Conservation (phyloP, 495 filamentous ascomycete species). For the Aspergillus cavernicola region DNA sequence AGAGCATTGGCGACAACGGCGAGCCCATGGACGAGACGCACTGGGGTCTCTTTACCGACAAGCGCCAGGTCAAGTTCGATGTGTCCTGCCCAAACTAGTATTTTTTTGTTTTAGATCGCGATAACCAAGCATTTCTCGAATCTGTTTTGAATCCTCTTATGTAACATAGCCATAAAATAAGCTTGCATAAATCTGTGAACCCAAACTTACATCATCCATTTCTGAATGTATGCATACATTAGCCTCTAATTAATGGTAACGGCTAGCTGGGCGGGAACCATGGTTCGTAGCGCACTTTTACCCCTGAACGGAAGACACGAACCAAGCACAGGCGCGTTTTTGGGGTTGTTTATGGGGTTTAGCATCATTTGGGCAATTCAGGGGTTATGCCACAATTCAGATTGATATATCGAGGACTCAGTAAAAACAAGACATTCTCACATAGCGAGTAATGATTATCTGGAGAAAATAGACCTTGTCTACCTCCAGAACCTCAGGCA, state of each 20-base stretch:
- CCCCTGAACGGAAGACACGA: slow-evolving; percentile 29
- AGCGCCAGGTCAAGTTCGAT: slow-evolving; percentile 61
- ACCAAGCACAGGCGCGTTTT: slow-evolving; percentile 10
- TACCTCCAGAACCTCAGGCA: too few relatives aligned
- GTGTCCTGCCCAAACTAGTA: slow-evolving; percentile 45
- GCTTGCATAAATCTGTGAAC: background rate
- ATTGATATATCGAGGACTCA: background rate
- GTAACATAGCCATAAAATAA: slow-evolving; percentile 9
- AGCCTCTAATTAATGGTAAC: slow-evolving; percentile 3
- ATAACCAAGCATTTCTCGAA: background rate
- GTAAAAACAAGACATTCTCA: too few relatives aligned
- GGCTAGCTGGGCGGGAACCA: slow-evolving; percentile 21
- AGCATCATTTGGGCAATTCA: slow-evolving; percentile 1
- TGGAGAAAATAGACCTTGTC: too few relatives aligned
- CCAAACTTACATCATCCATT: slow-evolving; percentile 5
- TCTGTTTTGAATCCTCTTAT: slow-evolving; percentile 11
- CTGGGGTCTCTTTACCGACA: slow-evolving; percentile 69
- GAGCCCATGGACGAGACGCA: slow-evolving; percentile 64
- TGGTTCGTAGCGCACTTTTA: slow-evolving; percentile 30
- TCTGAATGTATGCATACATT: slow-evolving; percentile 4
- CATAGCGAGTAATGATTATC: too few relatives aligned
- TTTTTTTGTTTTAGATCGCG: background rate
- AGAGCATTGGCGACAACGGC: slow-evolving; percentile 65
- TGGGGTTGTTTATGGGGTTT: slow-evolving; percentile 20
- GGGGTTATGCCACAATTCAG: background rate